Conservation (phyloP, 148 eudicot genomes). For the Rhododendron williamsianum region DNA sequence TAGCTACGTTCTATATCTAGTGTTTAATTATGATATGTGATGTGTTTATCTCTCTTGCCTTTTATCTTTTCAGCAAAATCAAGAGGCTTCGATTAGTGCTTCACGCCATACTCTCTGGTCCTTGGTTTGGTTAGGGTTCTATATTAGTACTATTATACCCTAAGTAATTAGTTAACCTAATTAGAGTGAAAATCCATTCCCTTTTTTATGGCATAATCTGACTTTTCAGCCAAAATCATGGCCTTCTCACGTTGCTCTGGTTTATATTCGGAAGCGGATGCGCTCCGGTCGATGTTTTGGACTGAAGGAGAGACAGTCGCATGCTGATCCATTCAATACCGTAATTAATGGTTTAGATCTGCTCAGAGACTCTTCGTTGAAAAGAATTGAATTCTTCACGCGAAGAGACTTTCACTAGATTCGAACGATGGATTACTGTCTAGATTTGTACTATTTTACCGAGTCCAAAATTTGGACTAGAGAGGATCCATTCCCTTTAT, state of each 20-base stretch:
- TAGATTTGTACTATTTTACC: background rate
- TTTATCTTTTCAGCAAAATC: constrained; percentile 1
- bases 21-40: too few relatives aligned
- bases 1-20: background rate
- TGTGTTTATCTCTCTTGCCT: background rate
- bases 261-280: background rate
- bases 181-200: too few relatives aligned
- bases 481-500: background rate
- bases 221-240: background rate
- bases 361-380: too few relatives aligned
- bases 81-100: background rate
- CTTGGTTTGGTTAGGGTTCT: background rate
- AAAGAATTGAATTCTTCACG: too few relatives aligned
- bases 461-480: too few relatives aligned
- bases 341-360: too few relatives aligned
- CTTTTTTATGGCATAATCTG: background rate
- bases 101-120: background rate
- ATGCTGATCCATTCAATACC: background rate
- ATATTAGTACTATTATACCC: background rate
- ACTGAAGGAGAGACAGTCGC: background rate
- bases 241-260: background rate
- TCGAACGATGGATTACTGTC: background rate
- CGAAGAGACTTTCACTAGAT: too few relatives aligned
- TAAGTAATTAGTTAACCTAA: background rate
- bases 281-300: background rate